A percentile compares a stretch with the other conserved stretches of the same genome.
Conservation (phyloP, 768 basidiomycete species). For the Tylopilus felleus region DNA sequence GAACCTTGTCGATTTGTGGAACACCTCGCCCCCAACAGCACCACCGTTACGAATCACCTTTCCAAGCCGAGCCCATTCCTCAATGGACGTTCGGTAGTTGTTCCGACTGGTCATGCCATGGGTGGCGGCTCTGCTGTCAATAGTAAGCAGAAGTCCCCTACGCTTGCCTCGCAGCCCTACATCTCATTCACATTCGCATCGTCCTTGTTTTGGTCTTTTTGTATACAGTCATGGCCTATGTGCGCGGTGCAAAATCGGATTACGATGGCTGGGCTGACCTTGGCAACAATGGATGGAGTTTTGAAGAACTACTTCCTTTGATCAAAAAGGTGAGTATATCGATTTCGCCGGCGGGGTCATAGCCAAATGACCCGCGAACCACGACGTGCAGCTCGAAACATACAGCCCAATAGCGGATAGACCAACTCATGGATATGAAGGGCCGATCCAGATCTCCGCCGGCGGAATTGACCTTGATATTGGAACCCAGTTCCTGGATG, state of each 20-base stretch:
- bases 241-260: slow-evolving; percentile 56
- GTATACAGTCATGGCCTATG: slow-evolving; percentile 45
- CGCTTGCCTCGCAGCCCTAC: too few species aligned
- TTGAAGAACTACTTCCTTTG: slow-evolving; percentile 52
- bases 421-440: slow-evolving; percentile 36
- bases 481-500: slow-evolving; percentile 44
- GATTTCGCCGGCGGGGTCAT: not conserved
- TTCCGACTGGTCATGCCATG: slow-evolving; percentile 48
- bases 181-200: not conserved
- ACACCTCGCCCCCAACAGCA: slow-evolving; percentile 39
- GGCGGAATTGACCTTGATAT: not conserved
- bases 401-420: slow-evolving; percentile 32
- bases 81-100: slow-evolving; percentile 42
- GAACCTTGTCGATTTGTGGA: slow-evolving; percentile 52
- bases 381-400: slow-evolving; percentile 38
- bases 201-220: too few species aligned
- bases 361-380: slow-evolving; percentile 19
- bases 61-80: slow-evolving; percentile 39
- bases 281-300: slow-evolving; percentile 60
- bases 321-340: slow-evolving; percentile 47
- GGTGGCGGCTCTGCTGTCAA: slow-evolving; percentile 66
- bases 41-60: slow-evolving; percentile 43
- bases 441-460: slow-evolving; percentile 28
- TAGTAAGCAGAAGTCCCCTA: slow-evolving; percentile 35
- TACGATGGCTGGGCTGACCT: slow-evolving; percentile 57